phyloP scores from a whole-genome alignment of 2,329 filamentous ascomycete genomes.

The Phyllachora maydis region DNA sequence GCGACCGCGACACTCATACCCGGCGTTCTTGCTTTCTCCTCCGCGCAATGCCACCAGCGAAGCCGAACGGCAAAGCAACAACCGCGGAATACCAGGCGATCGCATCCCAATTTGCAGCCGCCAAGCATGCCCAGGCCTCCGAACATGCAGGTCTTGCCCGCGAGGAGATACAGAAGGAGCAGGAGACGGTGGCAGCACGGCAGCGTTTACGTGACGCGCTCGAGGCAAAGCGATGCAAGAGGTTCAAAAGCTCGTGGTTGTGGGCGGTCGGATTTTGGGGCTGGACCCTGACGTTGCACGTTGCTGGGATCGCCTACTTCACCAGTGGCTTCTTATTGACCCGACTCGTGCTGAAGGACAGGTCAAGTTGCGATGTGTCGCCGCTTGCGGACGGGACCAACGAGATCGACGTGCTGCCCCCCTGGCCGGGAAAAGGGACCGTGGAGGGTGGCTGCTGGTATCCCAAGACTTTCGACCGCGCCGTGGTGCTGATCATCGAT shows the following conservation, averaged over 20 bases:
- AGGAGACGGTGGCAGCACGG: constrained; percentile 14
- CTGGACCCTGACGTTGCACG: constrained; percentile 54
- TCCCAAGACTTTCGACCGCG: constrained; percentile 79
- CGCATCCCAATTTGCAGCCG: constrained; percentile 29
- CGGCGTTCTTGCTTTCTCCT: too few species aligned
- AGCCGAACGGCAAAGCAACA: constrained; percentile 8
- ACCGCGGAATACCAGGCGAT: constrained; percentile 28
- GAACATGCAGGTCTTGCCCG: constrained; percentile 15
- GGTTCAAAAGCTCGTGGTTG: constrained; percentile 29
- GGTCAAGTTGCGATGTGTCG: constrained; percentile 46
- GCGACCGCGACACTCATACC: too few species aligned
- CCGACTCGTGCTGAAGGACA: constrained; percentile 57
- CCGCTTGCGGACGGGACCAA: constrained; percentile 48
- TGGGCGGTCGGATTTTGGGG: constrained; percentile 48
- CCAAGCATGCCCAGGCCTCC: constrained; percentile 25
- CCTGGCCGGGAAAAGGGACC: constrained; percentile 20
- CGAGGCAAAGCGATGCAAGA: constrained; percentile 23
- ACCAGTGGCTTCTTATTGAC: constrained; percentile 89
- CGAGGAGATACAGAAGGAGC: constrained; percentile 6
- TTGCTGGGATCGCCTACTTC: constrained; percentile 73
- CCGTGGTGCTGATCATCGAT: constrained; percentile 78
- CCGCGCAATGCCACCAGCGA: constrained; percentile 6
- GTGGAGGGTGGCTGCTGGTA: constrained; percentile 74
- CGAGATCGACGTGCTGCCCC: constrained; percentile 23
- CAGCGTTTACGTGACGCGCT: constrained; percentile 23